Conservation (phyloP, 1,284 basidiomycete genomes). For the Ceratobasidium sp. region DNA sequence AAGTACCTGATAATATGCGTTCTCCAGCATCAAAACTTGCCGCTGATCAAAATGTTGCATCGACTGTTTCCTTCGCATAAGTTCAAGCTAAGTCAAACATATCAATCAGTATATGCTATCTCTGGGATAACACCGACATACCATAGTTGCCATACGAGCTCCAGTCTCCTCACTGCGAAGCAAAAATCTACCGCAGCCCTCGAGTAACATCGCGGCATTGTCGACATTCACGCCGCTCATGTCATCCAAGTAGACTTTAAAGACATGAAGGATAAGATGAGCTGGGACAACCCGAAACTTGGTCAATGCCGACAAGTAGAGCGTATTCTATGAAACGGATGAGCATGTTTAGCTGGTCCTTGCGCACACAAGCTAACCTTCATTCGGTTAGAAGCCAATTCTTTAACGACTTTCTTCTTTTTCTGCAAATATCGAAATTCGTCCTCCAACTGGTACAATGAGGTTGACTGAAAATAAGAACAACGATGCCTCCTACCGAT, state of each 20-base stretch:
- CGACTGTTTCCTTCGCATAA: conserved; percentile 93
- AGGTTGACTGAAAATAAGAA: background rate
- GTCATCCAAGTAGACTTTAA: conserved; percentile 97
- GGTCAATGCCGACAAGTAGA: conserved; percentile 89
- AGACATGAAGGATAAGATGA: conserved; percentile 92
- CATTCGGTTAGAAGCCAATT: conserved; percentile 81
- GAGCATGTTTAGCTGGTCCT: conserved; percentile 3
- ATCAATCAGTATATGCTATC: background rate
- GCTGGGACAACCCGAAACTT: conserved; percentile 95
- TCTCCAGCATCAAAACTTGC: conserved; percentile 89
- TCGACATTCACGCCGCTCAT: conserved; percentile 93
- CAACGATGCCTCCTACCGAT: conserved; percentile 56
- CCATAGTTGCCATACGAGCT: conserved; percentile 84
- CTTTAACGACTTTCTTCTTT: conserved; percentile 90
- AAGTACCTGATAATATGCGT: conserved; percentile 93
- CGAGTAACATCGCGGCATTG: conserved; percentile 88
- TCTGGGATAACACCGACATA: conserved; percentile 48
- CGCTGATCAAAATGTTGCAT: conserved; percentile 92
- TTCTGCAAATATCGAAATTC: conserved; percentile 96
- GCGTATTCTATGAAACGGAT: conserved; percentile 70
- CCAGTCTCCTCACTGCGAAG: conserved; percentile 87
- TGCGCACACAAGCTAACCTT: conserved; percentile 64
- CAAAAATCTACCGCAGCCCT: conserved; percentile 93
- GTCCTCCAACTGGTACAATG: conserved; percentile 83
- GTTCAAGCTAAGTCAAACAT: conserved; percentile 74